Evolutionary conservation across 805 yeast species (phyloP), one percentile per base, ranked within the genome.

Genomic region (Priceomyces castillae): DNA sequence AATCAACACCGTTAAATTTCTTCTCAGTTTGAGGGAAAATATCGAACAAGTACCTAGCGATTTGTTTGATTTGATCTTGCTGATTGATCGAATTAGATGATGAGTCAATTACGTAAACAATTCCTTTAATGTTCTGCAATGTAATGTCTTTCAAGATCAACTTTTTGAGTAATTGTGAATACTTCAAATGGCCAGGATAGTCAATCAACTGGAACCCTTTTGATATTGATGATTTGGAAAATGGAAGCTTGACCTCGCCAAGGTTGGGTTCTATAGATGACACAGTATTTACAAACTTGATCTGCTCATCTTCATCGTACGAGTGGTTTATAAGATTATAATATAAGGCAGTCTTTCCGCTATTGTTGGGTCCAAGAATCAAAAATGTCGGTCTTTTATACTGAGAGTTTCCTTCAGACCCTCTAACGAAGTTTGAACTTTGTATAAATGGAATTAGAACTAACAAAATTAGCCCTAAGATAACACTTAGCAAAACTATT

Each of bases 141-240:
- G 66, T 59, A 20, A 67, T 55, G 34, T 67, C 70, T 14, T 65
- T 67, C 44, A 69, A 67, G 36, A 81, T 57, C 49, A 75, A 67
- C 44, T 77, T 76, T 42, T 76, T 74, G 46, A 81, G 68, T 40
- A 82, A 66, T 44, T 79, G 77, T 42, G 77, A 78, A 51, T 90
- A 78, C 62, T 88, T 89, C 43, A 77, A 67, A 64, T 86, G 90
- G n/a, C 97, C 97, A 2, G 99, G 99, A 48, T 81, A 81, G 56
- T 92, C 98, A 40, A 84, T 73, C 31, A 90, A 61, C 47, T 74
- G 78, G 56, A 47, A 71, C 23, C 50, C 43, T 68, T 75, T 43
- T 55, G 64, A 45, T 61, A 72, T 52, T 57, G 65, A 38, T 49
- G 67, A 42, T 39, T 57, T 61, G 31, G 72, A 49, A 35, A 69